phyloP scores from a whole-genome alignment of 2,329 filamentous ascomycete species.

The Fusarium albosuccineum region DNA sequence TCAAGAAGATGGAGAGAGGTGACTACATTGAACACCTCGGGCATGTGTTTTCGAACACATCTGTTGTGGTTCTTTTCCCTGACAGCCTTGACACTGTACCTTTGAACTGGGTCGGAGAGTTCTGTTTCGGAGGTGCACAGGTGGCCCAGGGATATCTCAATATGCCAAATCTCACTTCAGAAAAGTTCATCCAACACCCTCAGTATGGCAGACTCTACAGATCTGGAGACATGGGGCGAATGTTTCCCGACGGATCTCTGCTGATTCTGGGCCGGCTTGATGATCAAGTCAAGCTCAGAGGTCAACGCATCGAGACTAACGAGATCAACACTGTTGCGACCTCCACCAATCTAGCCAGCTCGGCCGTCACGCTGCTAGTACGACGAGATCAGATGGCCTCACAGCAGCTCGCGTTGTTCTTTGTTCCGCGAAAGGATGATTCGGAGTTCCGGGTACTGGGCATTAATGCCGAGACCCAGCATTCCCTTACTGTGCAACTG shows the following conservation, averaged over 20 bases:
- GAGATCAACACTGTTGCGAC: constrained; percentile 78
- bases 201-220: constrained; percentile 80
- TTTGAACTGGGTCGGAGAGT: constrained; percentile 80
- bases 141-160: constrained; percentile 82
- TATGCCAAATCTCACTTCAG: constrained; percentile 69
- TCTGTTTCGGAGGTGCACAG: constrained; percentile 90
- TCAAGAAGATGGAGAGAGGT: constrained; percentile 70
- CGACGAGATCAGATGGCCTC: constrained; percentile 52
- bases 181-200: constrained; percentile 78
- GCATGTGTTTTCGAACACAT: constrained; percentile 79
- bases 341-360: constrained; percentile 62
- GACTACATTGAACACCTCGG: constrained; percentile 84
- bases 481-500: constrained; percentile 67
- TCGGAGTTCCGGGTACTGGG: constrained; percentile 54
- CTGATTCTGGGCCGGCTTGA: constrained; percentile 80
- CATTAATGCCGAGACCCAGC: constrained; percentile 52
- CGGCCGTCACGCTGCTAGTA: constrained; percentile 75
- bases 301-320: constrained; percentile 82
- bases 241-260: constrained; percentile 82
- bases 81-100: constrained; percentile 69
- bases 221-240: constrained; percentile 84
- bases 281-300: constrained; percentile 84
- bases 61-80: constrained; percentile 71
- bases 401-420: constrained; percentile 77
- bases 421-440: constrained; percentile 61